These are phyloP conservation scores for Plasmodium berghei DNA, from an alignment of 169 alveolate genomes.

Conservation along the genomic window DNA sequence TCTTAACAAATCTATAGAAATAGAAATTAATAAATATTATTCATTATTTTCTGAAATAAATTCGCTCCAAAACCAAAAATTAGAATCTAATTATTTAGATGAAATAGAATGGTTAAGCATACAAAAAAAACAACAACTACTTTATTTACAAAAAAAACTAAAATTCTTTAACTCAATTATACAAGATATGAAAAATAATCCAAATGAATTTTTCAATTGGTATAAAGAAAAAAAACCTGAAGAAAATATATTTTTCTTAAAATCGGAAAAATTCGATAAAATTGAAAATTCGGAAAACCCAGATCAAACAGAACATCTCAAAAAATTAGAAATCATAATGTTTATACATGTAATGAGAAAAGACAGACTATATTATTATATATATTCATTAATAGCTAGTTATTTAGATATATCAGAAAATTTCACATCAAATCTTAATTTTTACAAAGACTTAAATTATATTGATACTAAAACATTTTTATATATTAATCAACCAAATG, in stretches of 20 bases:
- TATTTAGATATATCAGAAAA: slow-evolving; percentile 65
- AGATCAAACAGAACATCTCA: no score
- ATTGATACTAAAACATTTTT: slow-evolving; percentile 69
- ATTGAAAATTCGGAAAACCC: not conserved
- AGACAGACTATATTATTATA: slow-evolving; percentile 46
- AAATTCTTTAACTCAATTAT: slow-evolving; percentile 20
- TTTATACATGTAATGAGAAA: slow-evolving; percentile 62
- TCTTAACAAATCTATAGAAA: slow-evolving; percentile 15
- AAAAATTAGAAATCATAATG: slow-evolving; percentile 52
- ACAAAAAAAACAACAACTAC: slow-evolving; percentile 31
- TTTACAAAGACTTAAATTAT: slow-evolving; percentile 49
- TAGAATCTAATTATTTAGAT: not conserved
- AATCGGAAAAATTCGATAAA: slow-evolving; percentile 19
- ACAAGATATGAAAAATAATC: slow-evolving; percentile 43
- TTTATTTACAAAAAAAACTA: slow-evolving; percentile 26
- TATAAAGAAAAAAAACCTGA: slow-evolving; percentile 46
- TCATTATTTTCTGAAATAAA: slow-evolving; percentile 28
- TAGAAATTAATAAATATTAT: slow-evolving; percentile 54
- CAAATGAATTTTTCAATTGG: slow-evolving; percentile 60
- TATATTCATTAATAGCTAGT: slow-evolving; percentile 22
- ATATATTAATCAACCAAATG: slow-evolving; percentile 22
- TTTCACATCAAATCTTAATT: slow-evolving; percentile 1
- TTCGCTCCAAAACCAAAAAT: not conserved
- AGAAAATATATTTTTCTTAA: slow-evolving; percentile 49
- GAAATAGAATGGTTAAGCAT: slow-evolving; percentile 50